Base-by-base conservation (phyloP, 768 basidiomycete genomes). In the Phylloporus rhodoxanthus region DNA sequence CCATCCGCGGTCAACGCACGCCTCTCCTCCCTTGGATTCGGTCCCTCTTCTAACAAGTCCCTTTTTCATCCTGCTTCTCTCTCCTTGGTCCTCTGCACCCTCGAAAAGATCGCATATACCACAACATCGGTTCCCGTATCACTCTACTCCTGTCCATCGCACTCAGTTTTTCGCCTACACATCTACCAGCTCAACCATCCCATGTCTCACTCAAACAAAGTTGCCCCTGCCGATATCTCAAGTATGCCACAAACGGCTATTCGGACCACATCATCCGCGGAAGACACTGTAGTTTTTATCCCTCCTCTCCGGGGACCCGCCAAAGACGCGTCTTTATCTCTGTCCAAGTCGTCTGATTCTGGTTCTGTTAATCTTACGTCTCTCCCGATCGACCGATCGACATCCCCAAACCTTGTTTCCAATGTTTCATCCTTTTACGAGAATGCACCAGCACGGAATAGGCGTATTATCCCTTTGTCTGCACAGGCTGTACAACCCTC, bases 51-150 rank as follows among this genome's bases (percentile, higher is more conserved):
- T 6, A 55, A 65, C 37, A 60, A 58, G 6, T 47, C 54, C 17
- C 60, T 78, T 20, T 78, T 74, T 45, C 65, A 78, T 48, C 79
- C 79, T 0, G 65, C 72, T 3, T 59, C 75, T 3, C 65, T 76
- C 26, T 48, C 59, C 1, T 36, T 63, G 11, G 69, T 72, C 4
- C 60, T 80, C n/a, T 64, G 48, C 36, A 48, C 56, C 33, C 62
- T 67, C 6, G 68, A 67, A 53, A 51, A 57, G 42, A 8, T 60
- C 25, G 53, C 51, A 8, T 39, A 43, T 13, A n/a, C 52, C 5
- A 50, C 52, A 38, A 50, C 52, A 38, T 20, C 44, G 0, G 21
- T 34, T 8, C 54, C 65, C n/a, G 44, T 58, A 30, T 48, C 66
- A 0, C 56, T 69, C 29, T 69, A 66, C 41, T 56, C 68, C 3